Percentiles rank a stretch among this genome's conserved stretches.
These are phyloP conservation scores for Pseudonitzschia delicatissima DNA, from an alignment of 108 stramenopile species.

Conservation along the genomic window DNA sequence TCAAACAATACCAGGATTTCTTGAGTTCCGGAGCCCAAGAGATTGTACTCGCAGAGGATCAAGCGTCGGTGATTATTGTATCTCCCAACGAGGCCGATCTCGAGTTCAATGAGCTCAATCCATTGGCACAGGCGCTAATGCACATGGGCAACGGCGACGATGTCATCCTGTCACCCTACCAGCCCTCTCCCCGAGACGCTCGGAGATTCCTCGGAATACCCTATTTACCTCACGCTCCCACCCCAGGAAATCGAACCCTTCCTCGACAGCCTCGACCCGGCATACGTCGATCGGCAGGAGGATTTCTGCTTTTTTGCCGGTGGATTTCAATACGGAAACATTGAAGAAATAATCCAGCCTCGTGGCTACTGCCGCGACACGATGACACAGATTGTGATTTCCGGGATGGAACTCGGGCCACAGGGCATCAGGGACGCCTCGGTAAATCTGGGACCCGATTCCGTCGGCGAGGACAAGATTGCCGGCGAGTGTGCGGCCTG, in stretches of 20 bases:
- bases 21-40: constrained; percentile 69
- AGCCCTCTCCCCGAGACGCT: constrained; percentile 53
- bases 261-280: constrained; percentile 51
- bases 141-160: constrained; percentile 66
- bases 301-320: constrained; percentile 84
- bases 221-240: constrained; percentile 73
- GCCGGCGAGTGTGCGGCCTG: constrained; percentile 73
- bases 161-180: constrained; percentile 48
- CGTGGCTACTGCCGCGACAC: constrained; percentile 74
- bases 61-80: constrained; percentile 65
- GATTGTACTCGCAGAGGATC: constrained; percentile 55
- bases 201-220: constrained; percentile 46
- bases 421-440: constrained; percentile 47
- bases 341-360: constrained; percentile 68
- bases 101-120: constrained; percentile 17
- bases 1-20: constrained; percentile 78
- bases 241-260: constrained; percentile 60
- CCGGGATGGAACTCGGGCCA: constrained; percentile 52
- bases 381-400: constrained; percentile 70
- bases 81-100: constrained; percentile 32
- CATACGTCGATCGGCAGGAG: constrained; percentile 44
- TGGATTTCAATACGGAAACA: constrained; percentile 63
- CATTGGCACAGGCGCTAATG: constrained; percentile 51
- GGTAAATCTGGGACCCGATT: constrained; percentile 54
- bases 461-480: constrained; percentile 68